Evolutionary conservation across 768 basidiomycete genomes (phyloP), one percentile per base, ranked within the genome.

Genomic region (Phylloporus sp.): DNA sequence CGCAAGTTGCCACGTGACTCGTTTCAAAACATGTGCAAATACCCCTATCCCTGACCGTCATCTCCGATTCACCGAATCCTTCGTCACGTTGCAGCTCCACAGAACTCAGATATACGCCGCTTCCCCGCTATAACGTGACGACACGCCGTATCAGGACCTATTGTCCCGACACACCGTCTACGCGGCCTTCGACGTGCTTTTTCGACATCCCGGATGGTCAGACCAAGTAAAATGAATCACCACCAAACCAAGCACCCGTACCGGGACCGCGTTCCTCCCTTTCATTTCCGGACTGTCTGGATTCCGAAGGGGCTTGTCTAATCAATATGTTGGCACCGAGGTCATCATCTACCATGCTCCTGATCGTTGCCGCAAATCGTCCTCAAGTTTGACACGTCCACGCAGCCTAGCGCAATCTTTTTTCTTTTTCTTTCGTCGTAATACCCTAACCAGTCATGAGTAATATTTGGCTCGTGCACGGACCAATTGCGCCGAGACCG

Each of bases 231-330:
- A n/a, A 64, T 97, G 93, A 53, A 95, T 88, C 93, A 96, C 95
- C 42, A 95, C 71, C 24, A 95, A n/a, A n/a, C n/a, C n/a, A n/a
- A n/a, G 85, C 79, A 4, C 92, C 93, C 0, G 90, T 94, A n/a
- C n/a, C 13, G 90, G 90, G 5, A 92, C 90, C 3, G 93, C 90
- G 55, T 95, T 94, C 75, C 93, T 93, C 8, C 82, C 87, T 32
- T 71, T 76, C 38, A 94, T 69, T 29, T 74, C 84, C 24, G 76
- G 69, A 45, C 78, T 67, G 40, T 73, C 66, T 4, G 80, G 79
- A 62, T 85, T 77, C 26, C 79, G 75, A 26, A 17, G 37, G 5
- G 15, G 23, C 45, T 43, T 46, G 24, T 76, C 77, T 50, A 68
- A 61, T 39, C 11, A 13, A 38, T 21, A 15, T 27, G 7, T 27